Evolutionary conservation across 495 filamentous ascomycete genomes (phyloP).

Genomic region (Penicillium pancosmium): DNA sequence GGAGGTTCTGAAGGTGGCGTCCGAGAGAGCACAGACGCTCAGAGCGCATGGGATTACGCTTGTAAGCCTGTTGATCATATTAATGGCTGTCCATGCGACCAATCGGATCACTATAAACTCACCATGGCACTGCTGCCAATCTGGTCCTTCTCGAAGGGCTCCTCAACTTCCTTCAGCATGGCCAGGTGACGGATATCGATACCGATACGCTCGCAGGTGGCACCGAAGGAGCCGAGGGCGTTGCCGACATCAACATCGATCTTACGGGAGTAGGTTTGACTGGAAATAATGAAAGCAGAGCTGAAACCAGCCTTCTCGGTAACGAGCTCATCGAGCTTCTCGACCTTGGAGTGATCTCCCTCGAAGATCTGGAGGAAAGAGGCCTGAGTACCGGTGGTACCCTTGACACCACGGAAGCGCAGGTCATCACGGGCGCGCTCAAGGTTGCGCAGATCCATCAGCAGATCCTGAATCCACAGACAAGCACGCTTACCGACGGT

Average conservation of each 20-base stretch:
- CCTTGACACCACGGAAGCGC: slow-evolving; percentile 82
- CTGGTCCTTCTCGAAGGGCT: slow-evolving; percentile 79
- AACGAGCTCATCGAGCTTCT: slow-evolving; percentile 71
- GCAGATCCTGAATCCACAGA: slow-evolving; percentile 86
- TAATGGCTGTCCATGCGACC: slow-evolving; percentile 20
- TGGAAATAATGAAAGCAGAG: slow-evolving; percentile 71
- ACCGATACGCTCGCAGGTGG: slow-evolving; percentile 74
- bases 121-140: slow-evolving; percentile 58
- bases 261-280: slow-evolving; percentile 83
- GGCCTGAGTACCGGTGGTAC: slow-evolving; percentile 77
- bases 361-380: slow-evolving; percentile 84
- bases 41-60: slow-evolving; percentile 87
- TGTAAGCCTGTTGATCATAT: slow-evolving; percentile 67
- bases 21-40: slow-evolving; percentile 83
- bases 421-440: slow-evolving; percentile 74
- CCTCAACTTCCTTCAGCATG: slow-evolving; percentile 80
- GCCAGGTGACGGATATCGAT: slow-evolving; percentile 82
- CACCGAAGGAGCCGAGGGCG: slow-evolving; percentile 79
- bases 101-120: slow-evolving; percentile 12
- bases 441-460: slow-evolving; percentile 84
- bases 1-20: slow-evolving; percentile 65
- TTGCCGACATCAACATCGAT: slow-evolving; percentile 82
- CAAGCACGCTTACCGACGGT: slow-evolving; percentile 76
- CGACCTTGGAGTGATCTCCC: slow-evolving; percentile 76
- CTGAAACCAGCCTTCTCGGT: slow-evolving; percentile 83